These are phyloP conservation scores for Backusella parvicylindrica DNA, from an alignment of 192 early-diverging fungal species.

Conservation along the genomic window DNA sequence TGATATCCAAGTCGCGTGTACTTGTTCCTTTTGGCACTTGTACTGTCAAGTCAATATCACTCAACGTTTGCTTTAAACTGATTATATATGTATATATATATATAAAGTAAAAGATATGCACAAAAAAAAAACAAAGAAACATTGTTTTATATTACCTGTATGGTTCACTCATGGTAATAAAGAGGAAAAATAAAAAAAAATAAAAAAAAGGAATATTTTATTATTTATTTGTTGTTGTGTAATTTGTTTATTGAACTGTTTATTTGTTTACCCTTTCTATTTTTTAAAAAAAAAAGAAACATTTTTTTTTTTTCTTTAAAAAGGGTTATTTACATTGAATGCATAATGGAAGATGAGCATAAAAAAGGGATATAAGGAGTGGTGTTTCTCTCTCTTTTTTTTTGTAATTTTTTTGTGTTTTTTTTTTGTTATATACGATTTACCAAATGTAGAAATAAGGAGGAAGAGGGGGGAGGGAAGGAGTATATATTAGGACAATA, in stretches of 20 bases:
- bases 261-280: neutral
- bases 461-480: neutral
- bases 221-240: constrained; percentile 14
- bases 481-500: constrained; percentile 46
- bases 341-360: neutral
- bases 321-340: neutral
- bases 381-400: neutral
- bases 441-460: neutral
- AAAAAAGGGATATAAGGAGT: neutral
- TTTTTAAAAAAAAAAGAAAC: constrained; percentile 17
- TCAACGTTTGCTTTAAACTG: constrained; percentile 78
- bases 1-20: constrained; percentile 60
- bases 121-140: neutral
- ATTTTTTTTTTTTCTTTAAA: constrained; percentile 47
- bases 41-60: constrained; percentile 73
- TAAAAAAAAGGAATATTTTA: neutral
- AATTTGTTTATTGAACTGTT: constrained; percentile 2
- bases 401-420: neutral
- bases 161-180: constrained; percentile 5
- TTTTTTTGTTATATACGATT: neutral
- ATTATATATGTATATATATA: too few relatives aligned
- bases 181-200: neutral
- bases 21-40: constrained; percentile 70
- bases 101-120: neutral
- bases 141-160: constrained; percentile 22